phyloP scores from a whole-genome alignment of 208 protist species.

The Acanthamoeba sp. region DNA sequence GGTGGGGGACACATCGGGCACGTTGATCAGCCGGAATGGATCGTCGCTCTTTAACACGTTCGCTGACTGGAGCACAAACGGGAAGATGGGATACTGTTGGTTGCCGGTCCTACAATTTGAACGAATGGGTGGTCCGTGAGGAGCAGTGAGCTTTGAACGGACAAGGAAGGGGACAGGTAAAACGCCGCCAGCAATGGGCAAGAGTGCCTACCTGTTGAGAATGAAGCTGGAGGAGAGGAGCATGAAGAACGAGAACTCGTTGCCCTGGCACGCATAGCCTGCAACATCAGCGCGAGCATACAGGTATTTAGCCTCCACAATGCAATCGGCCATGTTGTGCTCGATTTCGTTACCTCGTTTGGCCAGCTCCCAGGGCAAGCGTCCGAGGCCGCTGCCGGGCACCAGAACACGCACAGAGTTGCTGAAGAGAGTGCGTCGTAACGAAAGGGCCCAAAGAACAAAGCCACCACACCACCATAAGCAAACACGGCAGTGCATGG shows the following conservation, averaged over 20 bases:
- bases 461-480: background rate
- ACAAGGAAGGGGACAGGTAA: background rate
- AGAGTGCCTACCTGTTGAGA: constrained; percentile 92
- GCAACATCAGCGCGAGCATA: background rate
- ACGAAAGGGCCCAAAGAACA: background rate
- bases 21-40: constrained; percentile 92
- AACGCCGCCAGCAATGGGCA: no score
- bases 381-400: constrained; percentile 91
- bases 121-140: background rate
- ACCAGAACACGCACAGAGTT: constrained; percentile 73
- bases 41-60: constrained; percentile 90
- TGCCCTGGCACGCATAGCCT: constrained; percentile 95
- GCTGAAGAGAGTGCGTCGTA: constrained; percentile 45
- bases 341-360: constrained; percentile 88
- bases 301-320: no score
- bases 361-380: constrained; percentile 96
- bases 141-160: background rate
- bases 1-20: constrained; percentile 91
- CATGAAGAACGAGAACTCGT: constrained; percentile 99
- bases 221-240: constrained; percentile 97
- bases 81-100: constrained; percentile 2
- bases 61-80: constrained; percentile 6
- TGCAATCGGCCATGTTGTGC: no score
- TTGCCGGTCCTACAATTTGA: background rate
- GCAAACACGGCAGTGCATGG: background rate